Evolutionary conservation across 2,329 filamentous ascomycete genomes (phyloP).

Genomic region (Apiospora pterosperma): DNA sequence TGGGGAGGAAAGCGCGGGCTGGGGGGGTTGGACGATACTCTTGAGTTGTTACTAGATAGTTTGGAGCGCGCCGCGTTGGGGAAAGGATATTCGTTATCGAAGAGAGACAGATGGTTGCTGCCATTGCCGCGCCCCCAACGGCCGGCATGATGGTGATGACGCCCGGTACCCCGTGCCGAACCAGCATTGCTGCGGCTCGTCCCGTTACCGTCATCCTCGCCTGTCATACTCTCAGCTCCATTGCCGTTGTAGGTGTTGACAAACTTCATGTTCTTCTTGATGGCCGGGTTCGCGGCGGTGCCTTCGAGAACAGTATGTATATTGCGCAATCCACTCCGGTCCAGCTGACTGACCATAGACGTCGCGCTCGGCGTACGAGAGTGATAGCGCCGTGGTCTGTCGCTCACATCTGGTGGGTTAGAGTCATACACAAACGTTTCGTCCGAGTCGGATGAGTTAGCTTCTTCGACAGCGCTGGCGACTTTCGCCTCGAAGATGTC

Average conservation of each 20-base stretch:
- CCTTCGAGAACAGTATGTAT: conserved; percentile 66
- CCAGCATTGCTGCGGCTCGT: conserved; percentile 59
- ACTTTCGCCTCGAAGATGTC: conserved; percentile 98
- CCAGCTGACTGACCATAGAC: conserved; percentile 71
- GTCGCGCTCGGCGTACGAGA: conserved; percentile 93
- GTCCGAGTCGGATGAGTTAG: conserved; percentile 93
- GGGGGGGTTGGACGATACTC: conserved; percentile 64
- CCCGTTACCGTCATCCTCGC: conserved; percentile 65
- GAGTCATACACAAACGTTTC: conserved; percentile 99
- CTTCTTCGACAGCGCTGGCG: conserved; percentile 91
- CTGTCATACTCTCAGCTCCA: conserved; percentile 49
- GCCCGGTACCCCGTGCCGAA: conserved; percentile 61
- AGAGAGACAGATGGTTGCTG: conserved; percentile 67
- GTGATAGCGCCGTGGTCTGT: conserved; percentile 74
- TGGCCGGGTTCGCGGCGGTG: conserved; percentile 44
- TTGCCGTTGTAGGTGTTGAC: conserved; percentile 72
- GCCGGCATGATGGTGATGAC: conserved; percentile 73
- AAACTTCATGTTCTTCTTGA: conserved; percentile 97
- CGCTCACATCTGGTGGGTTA: conserved; percentile 71
- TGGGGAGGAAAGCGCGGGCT: conserved; percentile 56
- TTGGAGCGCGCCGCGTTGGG: conserved; percentile 63
- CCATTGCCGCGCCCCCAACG: conserved; percentile 69
- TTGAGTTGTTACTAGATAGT: conserved; percentile 52
- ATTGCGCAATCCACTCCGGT: conserved; percentile 57
- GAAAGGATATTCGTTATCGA: conserved; percentile 77